These are phyloP conservation scores for Trichoderma asperellum DNA, from an alignment of 2,329 filamentous ascomycete genomes.

Conservation along the genomic window DNA sequence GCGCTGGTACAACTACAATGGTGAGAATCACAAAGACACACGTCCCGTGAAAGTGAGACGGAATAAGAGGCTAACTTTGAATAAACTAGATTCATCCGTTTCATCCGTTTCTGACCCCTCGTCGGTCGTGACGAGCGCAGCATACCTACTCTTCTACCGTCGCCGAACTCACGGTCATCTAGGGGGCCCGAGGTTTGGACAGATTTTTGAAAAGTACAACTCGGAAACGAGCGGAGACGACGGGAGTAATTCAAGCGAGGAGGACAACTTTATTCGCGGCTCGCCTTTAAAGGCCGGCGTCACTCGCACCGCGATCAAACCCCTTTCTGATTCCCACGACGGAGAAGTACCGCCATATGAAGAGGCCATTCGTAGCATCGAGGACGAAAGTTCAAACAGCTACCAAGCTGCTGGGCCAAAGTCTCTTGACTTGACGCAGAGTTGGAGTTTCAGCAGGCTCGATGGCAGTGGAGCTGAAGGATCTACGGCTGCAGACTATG, in stretches of 20 bases:
- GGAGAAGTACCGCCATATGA: constrained; percentile 44
- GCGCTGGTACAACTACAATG: constrained; percentile 96
- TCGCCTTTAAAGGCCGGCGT: neutral
- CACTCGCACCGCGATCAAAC: constrained; percentile 36
- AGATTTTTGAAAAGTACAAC: constrained; percentile 68
- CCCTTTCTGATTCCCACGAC: constrained; percentile 36
- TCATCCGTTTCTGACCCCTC: constrained; percentile 62
- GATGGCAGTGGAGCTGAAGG: constrained; percentile 39
- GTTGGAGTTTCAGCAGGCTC: constrained; percentile 54
- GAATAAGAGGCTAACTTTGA: constrained; percentile 45
- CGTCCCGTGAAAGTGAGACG: neutral
- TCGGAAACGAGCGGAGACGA: constrained; percentile 54
- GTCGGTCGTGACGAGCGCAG: constrained; percentile 71
- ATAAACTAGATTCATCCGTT: constrained; percentile 72
- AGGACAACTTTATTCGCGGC: constrained; percentile 53
- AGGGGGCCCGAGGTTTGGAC: constrained; percentile 74
- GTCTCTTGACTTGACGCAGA: constrained; percentile 42
- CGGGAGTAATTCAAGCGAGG: constrained; percentile 72
- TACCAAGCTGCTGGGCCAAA: constrained; percentile 38
- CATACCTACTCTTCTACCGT: constrained; percentile 95
- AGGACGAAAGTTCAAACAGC: constrained; percentile 52
- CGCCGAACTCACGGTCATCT: constrained; percentile 77
- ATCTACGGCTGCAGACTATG: constrained; percentile 44
- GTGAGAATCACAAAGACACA: constrained; percentile 54
- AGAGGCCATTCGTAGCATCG: constrained; percentile 44